Conservation (phyloP, 352 stramenopile species). For the Phytopythium cucurbitacearum region DNA sequence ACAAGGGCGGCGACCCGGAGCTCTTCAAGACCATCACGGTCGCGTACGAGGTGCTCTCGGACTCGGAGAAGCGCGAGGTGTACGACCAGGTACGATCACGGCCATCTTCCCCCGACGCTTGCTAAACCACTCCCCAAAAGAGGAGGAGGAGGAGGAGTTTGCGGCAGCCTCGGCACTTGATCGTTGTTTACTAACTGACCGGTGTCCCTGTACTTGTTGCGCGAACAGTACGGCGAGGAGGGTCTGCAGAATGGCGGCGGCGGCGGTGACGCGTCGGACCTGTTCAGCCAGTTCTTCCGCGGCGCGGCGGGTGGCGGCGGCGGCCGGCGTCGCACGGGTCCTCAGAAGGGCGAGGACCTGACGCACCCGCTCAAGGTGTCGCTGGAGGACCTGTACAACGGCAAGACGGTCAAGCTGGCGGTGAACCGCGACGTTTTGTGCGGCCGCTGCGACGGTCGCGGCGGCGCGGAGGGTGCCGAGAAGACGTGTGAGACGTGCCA, state of each 20-base stretch:
- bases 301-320: conserved; percentile 32
- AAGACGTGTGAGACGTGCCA: conserved; percentile 94
- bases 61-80: conserved; percentile 87
- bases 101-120: conserved; percentile 1
- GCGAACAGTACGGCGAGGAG: conserved; percentile 94
- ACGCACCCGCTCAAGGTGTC: conserved; percentile 95
- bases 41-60: conserved; percentile 96
- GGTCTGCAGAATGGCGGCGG: conserved; percentile 91
- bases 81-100: conserved; percentile 64
- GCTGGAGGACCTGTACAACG: conserved; percentile 99
- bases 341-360: conserved; percentile 95
- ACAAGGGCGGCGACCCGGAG: conserved; percentile 98
- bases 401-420: conserved; percentile 97
- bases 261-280: conserved; percentile 76
- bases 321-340: conserved; percentile 63
- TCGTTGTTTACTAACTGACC: conserved; percentile 1
- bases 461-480: conserved; percentile 91
- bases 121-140: neutral
- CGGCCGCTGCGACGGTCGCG: conserved; percentile 78
- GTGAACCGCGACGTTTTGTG: conserved; percentile 95
- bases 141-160: conserved; percentile 42
- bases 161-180: conserved; percentile 11
- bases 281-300: conserved; percentile 99
- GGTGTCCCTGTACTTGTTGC: conserved; percentile 30
- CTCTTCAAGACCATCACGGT: conserved; percentile 93